Evolutionary conservation across 1,139 yeast species (phyloP), one percentile per base, ranked within the genome.

Genomic region (Geotrichum bryndzae): DNA sequence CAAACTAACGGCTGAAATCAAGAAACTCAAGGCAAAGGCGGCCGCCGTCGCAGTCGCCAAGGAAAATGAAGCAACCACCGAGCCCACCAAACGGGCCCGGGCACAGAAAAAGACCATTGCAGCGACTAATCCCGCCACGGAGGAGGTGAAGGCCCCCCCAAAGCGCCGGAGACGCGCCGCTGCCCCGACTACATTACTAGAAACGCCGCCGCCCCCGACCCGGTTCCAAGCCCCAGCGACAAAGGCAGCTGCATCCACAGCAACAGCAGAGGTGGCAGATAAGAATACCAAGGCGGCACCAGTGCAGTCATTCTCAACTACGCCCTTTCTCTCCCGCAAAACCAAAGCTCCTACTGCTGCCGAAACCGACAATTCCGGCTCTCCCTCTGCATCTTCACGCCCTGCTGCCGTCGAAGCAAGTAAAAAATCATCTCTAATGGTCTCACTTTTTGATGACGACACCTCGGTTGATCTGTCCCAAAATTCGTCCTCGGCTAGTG

Each of bases 1-100:
- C 15, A 53, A 59, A 8, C 53, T 67, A 18, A 65, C 63, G 55
- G 46, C 58, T 48, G 66, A 65, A 55, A 38, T 67, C 33, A 66
- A 63, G 46, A 56, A 60, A 1, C 33, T 59, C 11, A 58, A 61
- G 38, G 46, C 41, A 15, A 58, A 61, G 51, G 48, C 38, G 18
- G 31, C 25, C 25, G 29, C 27, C 10, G 29, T 27, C 4, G 33
- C 29, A 18, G 41, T 3, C 10, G 48, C 48, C 3, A 15, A 41
- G 45, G 45, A 38, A 38, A 38, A 6, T n/a, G 48, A 41, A 2
- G 41, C 18, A 18, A 54, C 31, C 23, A 11, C 27, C 25, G 38
- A 13, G 25, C 25, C 27, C 22, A 11, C 29, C 2, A 51, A n/a
- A 18, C n/a, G 11, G 15, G 41, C 10, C 29, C 18, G n/a, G 8